Conservation (phyloP, 2,329 filamentous ascomycete genomes). For the Xylariaceae sp. region DNA sequence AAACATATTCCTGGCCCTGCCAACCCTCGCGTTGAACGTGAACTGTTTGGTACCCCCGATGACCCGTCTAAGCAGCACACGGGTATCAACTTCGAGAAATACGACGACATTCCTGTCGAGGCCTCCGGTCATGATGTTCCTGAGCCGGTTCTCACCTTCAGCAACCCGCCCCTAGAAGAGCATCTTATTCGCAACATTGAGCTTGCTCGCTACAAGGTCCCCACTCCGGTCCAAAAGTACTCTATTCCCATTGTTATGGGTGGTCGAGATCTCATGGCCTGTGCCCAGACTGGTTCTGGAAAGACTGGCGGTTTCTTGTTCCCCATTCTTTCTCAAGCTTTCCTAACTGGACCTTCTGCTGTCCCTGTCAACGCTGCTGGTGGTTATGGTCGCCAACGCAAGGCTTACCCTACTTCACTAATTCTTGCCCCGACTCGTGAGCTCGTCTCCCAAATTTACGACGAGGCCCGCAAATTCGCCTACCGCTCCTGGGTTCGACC, state of each 20-base stretch:
- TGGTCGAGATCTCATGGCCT: constrained; percentile 97
- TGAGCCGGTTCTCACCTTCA: constrained; percentile 84
- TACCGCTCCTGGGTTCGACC: constrained; percentile 99
- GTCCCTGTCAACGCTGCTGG: constrained; percentile 58
- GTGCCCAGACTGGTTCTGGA: constrained; percentile 98
- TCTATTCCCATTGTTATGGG: constrained; percentile 98
- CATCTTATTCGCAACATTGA: constrained; percentile 91
- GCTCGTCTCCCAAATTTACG: constrained; percentile 96
- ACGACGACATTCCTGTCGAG: constrained; percentile 98
- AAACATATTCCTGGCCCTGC: constrained; percentile 88
- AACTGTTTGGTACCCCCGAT: constrained; percentile 86
- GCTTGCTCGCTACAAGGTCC: constrained; percentile 88
- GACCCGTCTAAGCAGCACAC: constrained; percentile 94
- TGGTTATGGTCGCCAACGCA: constrained; percentile 85
- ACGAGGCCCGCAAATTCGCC: constrained; percentile 95
- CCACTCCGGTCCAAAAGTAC: constrained; percentile 98
- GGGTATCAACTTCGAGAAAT: constrained; percentile 99
- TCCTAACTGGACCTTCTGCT: constrained; percentile 76
- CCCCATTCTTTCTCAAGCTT: constrained; percentile 97
- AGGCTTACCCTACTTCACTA: constrained; percentile 93
- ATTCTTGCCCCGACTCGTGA: constrained; percentile 97
- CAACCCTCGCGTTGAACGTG: constrained; percentile 87
- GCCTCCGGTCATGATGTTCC: constrained; percentile 91
- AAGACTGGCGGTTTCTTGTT: constrained; percentile 99
- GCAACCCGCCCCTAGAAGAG: constrained; percentile 90